Conservation (phyloP, 331 rosid species). For the Malus hybrid region DNA sequence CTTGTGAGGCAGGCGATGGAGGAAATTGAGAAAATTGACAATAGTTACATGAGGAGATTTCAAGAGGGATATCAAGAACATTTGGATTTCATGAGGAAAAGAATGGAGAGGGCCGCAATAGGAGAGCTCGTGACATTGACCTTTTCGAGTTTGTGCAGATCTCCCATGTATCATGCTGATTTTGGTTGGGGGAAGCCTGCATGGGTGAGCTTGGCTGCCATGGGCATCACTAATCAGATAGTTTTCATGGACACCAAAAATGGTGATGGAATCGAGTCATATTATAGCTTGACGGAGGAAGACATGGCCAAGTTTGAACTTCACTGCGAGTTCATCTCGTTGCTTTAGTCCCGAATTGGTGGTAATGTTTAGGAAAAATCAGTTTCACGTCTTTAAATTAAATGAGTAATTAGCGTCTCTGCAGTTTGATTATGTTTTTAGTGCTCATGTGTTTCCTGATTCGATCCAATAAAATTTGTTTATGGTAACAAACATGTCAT, state of each 20-base stretch:
- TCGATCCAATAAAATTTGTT: background rate
- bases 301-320: conserved; percentile 44
- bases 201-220: conserved; percentile 34
- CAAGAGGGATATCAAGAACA: conserved; percentile 18
- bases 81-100: conserved; percentile 14
- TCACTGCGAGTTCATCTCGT: conserved; percentile 23
- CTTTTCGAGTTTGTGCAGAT: conserved; percentile 41
- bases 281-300: conserved; percentile 31
- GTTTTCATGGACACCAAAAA: conserved; percentile 29
- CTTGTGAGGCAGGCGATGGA: conserved; percentile 13
- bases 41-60: conserved; percentile 14
- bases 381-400: background rate
- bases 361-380: background rate
- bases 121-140: conserved; percentile 22
- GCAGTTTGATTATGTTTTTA: background rate
- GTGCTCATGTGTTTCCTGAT: background rate
- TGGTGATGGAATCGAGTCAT: conserved; percentile 38
- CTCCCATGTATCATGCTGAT: conserved; percentile 46
- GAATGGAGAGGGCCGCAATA: conserved; percentile 3
- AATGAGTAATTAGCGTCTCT: background rate
- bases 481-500: no score
- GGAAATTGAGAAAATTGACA: conserved; percentile 23
- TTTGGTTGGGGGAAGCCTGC: conserved; percentile 57
- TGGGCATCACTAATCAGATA: conserved; percentile 29
- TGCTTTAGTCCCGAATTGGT: background rate